phyloP scores from a whole-genome alignment of 352 stramenopile species.

The Globisporangium spiculum region DNA sequence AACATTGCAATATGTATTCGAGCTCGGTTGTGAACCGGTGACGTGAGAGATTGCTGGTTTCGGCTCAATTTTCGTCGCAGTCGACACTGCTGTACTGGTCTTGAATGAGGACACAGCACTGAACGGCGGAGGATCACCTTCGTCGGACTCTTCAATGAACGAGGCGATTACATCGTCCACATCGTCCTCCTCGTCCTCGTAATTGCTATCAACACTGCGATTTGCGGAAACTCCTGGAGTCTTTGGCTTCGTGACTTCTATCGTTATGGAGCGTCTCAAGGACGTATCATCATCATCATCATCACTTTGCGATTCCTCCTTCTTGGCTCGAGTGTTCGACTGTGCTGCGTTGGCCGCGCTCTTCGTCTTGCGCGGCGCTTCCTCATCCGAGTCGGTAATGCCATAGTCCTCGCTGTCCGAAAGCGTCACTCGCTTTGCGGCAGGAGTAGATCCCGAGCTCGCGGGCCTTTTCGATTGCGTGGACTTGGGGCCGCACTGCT shows the following conservation, averaged over 20 bases:
- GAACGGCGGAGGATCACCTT: slow-evolving; percentile 17
- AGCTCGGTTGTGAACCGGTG: neutral
- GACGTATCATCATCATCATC: neutral
- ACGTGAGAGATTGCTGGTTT: neutral
- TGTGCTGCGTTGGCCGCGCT: neutral
- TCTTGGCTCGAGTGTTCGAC: neutral
- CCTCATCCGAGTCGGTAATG: neutral
- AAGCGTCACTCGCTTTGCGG: slow-evolving; percentile 3
- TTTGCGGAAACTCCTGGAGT: neutral
- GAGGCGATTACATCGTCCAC: slow-evolving; percentile 12
- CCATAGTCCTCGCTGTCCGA: slow-evolving; percentile 15
- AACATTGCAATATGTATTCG: neutral
- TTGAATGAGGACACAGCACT: neutral
- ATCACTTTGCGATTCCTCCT: slow-evolving; percentile 11
- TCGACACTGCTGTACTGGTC: neutral
- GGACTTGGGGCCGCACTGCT: neutral
- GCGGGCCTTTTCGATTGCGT: neutral
- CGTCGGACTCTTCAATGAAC: slow-evolving; percentile 20
- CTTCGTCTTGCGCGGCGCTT: neutral
- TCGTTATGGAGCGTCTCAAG: neutral
- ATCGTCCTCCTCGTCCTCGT: slow-evolving; percentile 16
- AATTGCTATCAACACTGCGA: slow-evolving; percentile 7
- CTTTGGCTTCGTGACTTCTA: neutral
- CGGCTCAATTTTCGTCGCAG: neutral
- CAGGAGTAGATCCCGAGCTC: neutral